Conservation (phyloP, 768 basidiomycete genomes). For the Austroboletus festivus region DNA sequence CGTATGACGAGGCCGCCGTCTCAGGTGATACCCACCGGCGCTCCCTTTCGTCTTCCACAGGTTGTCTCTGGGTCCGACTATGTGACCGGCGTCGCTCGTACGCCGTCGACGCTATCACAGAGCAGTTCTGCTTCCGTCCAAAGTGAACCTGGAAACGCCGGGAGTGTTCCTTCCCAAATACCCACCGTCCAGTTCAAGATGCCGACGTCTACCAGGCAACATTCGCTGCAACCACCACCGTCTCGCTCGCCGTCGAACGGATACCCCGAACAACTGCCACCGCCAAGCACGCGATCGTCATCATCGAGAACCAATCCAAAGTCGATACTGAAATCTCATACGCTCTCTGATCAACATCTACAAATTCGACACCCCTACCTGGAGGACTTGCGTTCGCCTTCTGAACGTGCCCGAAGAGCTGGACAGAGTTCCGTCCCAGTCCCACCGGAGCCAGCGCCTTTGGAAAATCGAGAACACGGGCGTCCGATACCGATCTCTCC, state of each 20-base stretch:
- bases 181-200: not conserved
- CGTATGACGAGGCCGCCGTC: slow-evolving; percentile 64
- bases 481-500: slow-evolving; percentile 6
- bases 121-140: slow-evolving; percentile 12
- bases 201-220: slow-evolving; percentile 1
- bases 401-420: slow-evolving; percentile 12
- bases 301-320: slow-evolving; percentile 33
- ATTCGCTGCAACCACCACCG: not conserved
- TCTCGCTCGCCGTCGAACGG: slow-evolving; percentile 11
- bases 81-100: slow-evolving; percentile 10
- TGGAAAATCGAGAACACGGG: slow-evolving; percentile 6
- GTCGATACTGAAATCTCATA: slow-evolving; percentile 27
- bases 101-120: slow-evolving; percentile 20
- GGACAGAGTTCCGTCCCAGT: slow-evolving; percentile 7
- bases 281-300: slow-evolving; percentile 6
- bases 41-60: slow-evolving; percentile 7
- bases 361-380: slow-evolving; percentile 8
- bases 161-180: not conserved
- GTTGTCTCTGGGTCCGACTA: not conserved
- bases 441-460: slow-evolving; percentile 8
- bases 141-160: not conserved
- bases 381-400: slow-evolving; percentile 6
- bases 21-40: slow-evolving; percentile 12
- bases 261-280: slow-evolving; percentile 14
- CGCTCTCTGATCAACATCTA: slow-evolving; percentile 16